Base-by-base conservation (phyloP, 2,329 filamentous ascomycete genomes). In the Aspergillus sclerotialis region DNA sequence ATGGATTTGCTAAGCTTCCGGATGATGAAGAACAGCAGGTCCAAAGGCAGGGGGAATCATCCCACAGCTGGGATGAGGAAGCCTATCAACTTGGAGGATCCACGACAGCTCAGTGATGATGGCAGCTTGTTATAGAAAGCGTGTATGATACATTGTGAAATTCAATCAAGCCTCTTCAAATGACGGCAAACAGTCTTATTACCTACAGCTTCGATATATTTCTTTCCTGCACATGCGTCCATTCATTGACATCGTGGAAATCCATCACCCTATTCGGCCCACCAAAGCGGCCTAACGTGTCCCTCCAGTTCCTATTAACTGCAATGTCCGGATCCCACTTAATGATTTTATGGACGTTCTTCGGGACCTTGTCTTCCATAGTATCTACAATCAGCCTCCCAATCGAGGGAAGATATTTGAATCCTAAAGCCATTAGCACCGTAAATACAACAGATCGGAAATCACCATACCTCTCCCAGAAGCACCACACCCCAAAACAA, bases 261-360 rank as follows among this genome's bases (percentile, higher is more conserved):
- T 72, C 62, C 63, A 70, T 68, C 0, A 73, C 64, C 29, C 53
- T 59, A 24, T 66, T 64, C 11, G 60, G 58, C 2, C 64, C 69
- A 2, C 69, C 70, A 48, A 62, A 67, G 30, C 70, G 52, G 4
- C 60, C 63, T 47, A 72, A 65, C 2, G 65, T 60, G 49, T 68
- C 57, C 42, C 58, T 59, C 67, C 63, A 70, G 41, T 70, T 53
- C 21, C 69, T 56, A 5, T 52, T 45, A 4, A 63, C 47, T 11
- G 68, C 69, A 3, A 60, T 68, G 46, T 75, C 70, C 0, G 71
- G 69, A 30, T 70, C 53, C 71, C 72, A 75, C 34, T 63, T 54
- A 43, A 72, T 65, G n/a, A 62, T 53, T 9, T 58, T 49, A 34
- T 58, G 55, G 40, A 72, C 51, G 33, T 58, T 56, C 9, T 43